Conservation (phyloP, 23 red algal genomes). For the Gracilaria gracilis region DNA sequence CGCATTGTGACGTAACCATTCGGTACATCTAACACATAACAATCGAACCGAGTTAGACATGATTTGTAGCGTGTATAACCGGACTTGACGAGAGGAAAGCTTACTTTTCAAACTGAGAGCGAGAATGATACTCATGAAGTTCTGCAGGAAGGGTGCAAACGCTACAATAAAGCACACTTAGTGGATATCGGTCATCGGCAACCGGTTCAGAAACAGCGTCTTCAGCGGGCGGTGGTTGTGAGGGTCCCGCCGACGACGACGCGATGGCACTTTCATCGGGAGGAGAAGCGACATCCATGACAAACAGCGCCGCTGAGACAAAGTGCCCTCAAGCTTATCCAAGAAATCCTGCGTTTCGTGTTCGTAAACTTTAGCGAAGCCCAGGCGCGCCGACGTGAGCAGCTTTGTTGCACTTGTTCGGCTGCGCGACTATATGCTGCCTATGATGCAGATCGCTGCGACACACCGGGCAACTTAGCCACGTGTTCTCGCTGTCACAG, state of each 20-base stretch:
- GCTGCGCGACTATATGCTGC: too few relatives aligned
- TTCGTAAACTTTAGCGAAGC: too few relatives aligned
- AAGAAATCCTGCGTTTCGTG: too few relatives aligned
- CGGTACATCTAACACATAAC: slow-evolving; percentile 40
- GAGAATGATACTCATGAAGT: slow-evolving; percentile 67
- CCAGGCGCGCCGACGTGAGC: too few relatives aligned
- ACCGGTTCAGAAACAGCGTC: background rate
- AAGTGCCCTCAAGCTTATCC: too few relatives aligned
- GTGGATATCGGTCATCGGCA: slow-evolving; percentile 60
- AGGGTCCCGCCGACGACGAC: background rate
- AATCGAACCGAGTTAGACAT: background rate
- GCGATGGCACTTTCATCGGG: background rate
- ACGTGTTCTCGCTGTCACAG: too few relatives aligned
- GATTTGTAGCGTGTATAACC: background rate
- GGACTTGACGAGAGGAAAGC: background rate
- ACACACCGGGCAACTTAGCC: too few relatives aligned
- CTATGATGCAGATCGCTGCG: background rate
- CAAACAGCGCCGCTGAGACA: too few relatives aligned
- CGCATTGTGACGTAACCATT: slow-evolving; percentile 69
- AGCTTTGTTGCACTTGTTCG: too few relatives aligned
- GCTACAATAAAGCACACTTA: slow-evolving; percentile 53
- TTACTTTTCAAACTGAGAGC: slow-evolving; percentile 64
- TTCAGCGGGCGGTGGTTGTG: background rate
- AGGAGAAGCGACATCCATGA: background rate
- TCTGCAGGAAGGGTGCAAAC: slow-evolving; percentile 55